phyloP scores from a whole-genome alignment of 176 grass and related monocot genomes.

The Aegilops bicornis region DNA sequence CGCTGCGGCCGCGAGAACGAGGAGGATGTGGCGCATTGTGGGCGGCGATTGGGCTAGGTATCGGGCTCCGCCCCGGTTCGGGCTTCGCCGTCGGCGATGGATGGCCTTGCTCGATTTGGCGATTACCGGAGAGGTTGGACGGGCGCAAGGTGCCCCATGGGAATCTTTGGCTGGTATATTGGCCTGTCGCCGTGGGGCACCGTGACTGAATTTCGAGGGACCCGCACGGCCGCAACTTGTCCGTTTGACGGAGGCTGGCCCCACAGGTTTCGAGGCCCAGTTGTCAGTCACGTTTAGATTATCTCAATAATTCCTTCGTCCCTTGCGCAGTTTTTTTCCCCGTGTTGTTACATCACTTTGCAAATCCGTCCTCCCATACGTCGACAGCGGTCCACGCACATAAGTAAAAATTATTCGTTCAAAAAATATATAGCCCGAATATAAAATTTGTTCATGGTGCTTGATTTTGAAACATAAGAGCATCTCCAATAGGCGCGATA shows the following conservation, averaged over 20 bases:
- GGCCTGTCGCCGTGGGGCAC: not conserved
- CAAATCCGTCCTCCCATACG: no score
- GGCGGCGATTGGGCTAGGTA: not conserved
- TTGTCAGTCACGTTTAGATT: no score
- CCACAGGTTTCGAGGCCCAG: not conserved
- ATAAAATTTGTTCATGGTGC: no score
- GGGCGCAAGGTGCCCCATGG: not conserved
- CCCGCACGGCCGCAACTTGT: not conserved
- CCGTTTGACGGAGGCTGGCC: not conserved
- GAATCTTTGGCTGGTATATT: not conserved
- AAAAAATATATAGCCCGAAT: no score
- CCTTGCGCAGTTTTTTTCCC: no score
- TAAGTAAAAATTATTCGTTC: no score
- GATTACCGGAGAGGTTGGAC: not conserved
- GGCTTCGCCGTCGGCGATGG: not conserved
- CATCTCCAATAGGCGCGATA: no score
- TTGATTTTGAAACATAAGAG: no score
- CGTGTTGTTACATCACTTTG: no score
- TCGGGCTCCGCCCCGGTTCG: not conserved
- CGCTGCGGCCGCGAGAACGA: conserved; percentile 18
- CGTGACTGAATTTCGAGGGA: not conserved
- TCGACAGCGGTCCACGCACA: no score
- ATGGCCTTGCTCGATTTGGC: not conserved
- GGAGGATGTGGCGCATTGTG: conserved; percentile 6
- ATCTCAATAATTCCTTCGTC: no score